Percentiles rank a stretch among this genome's conserved stretches.
Conservation (phyloP, 2,329 filamentous ascomycete genomes). For the Stachybotrys echinatus region DNA sequence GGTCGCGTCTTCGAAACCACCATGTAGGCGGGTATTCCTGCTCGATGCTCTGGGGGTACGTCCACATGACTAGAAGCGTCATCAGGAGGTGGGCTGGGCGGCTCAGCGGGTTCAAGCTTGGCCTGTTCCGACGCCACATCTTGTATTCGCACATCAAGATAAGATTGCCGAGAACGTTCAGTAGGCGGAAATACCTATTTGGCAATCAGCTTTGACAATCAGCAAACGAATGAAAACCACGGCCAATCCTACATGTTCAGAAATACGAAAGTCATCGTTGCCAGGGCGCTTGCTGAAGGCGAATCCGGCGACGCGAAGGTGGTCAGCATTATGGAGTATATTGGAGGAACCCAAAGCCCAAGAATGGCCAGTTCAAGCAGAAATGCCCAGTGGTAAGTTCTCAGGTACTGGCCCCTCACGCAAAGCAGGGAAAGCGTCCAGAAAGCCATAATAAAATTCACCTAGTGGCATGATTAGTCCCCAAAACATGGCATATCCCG, state of each 20-base stretch:
- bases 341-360: constrained; percentile 16
- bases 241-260: constrained; percentile 29
- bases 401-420: constrained; percentile 23
- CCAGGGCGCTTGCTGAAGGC: constrained; percentile 14
- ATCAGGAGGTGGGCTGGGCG: constrained; percentile 19
- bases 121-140: constrained; percentile 28
- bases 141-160: constrained; percentile 31
- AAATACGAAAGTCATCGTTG: constrained; percentile 25
- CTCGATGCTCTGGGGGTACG: constrained; percentile 33
- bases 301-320: constrained; percentile 3
- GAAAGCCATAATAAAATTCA: constrained; percentile 30
- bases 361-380: constrained; percentile 25
- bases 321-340: constrained; percentile 16
- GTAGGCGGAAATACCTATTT: constrained; percentile 27
- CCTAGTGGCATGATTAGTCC: constrained; percentile 12
- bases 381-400: constrained; percentile 34
- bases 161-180: constrained; percentile 33
- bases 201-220: not conserved
- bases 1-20: constrained; percentile 11
- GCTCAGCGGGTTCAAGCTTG: constrained; percentile 16
- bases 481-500: not conserved
- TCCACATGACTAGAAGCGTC: constrained; percentile 32
- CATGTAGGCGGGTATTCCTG: constrained; percentile 27
- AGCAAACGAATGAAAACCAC: too few relatives aligned
- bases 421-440: constrained; percentile 26